Conservation (phyloP, 345 rosid species). For the Murraya koenigii region DNA sequence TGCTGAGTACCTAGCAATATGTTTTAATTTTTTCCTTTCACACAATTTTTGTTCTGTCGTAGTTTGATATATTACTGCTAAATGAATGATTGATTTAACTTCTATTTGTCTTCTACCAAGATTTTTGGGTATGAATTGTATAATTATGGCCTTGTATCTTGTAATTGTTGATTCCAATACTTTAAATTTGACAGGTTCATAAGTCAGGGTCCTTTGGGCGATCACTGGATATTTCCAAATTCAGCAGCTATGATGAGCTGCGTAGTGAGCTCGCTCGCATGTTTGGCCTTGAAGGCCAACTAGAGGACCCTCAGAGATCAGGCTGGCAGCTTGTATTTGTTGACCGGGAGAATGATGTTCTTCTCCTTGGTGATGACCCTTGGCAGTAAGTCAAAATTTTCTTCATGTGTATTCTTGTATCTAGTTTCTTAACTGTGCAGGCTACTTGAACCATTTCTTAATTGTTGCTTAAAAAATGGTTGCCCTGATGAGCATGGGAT, state of each 20-base stretch:
- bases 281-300: constrained; percentile 56
- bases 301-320: constrained; percentile 55
- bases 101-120: not conserved
- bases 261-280: constrained; percentile 43
- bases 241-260: constrained; percentile 50
- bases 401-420: not conserved
- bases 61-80: not conserved
- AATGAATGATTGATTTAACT: not conserved
- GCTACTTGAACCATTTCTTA: not conserved
- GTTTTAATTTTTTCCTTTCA: not conserved
- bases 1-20: not conserved
- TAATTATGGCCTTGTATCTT: not conserved
- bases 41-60: not conserved
- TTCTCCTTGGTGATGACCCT: constrained; percentile 55
- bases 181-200: constrained; percentile 34
- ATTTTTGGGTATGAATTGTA: not conserved
- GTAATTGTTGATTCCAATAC: constrained; percentile 3
- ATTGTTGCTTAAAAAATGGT: not conserved
- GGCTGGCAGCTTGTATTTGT: constrained; percentile 64
- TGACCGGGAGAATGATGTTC: constrained; percentile 54
- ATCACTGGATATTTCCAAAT: constrained; percentile 47
- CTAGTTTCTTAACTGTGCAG: not conserved
- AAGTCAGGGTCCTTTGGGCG: constrained; percentile 47
- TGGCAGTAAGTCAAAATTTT: constrained; percentile 39
- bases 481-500: not conserved